Percentiles rank a stretch among this genome's conserved stretches.
phyloP scores from a whole-genome alignment of 208 protist genomes.

The Herpetomonas tarakana region DNA sequence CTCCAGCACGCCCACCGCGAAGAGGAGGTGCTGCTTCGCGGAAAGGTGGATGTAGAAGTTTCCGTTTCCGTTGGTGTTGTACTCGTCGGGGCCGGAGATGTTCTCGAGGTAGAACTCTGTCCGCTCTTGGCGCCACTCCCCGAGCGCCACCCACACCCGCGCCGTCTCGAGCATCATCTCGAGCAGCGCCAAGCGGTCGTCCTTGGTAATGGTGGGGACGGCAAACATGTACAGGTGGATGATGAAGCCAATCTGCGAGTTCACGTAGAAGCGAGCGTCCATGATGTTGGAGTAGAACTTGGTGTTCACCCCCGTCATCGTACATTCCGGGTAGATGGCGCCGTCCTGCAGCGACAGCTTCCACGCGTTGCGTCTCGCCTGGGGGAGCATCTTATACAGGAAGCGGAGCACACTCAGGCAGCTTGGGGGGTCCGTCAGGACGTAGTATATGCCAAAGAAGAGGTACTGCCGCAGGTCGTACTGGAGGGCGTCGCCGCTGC shows the following conservation, averaged over 20 bases:
- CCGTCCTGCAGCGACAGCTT: slow-evolving; percentile 59
- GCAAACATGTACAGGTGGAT: slow-evolving; percentile 70
- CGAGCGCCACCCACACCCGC: slow-evolving; percentile 80
- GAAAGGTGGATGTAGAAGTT: slow-evolving; percentile 91
- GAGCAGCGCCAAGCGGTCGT: slow-evolving; percentile 65
- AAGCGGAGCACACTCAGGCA: slow-evolving; percentile 67
- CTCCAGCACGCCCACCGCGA: slow-evolving; percentile 51
- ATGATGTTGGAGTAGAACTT: slow-evolving; percentile 46
- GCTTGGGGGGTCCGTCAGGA: slow-evolving; percentile 51
- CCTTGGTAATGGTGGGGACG: slow-evolving; percentile 36
- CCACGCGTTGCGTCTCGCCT: slow-evolving; percentile 66
- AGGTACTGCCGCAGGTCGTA: slow-evolving; percentile 82
- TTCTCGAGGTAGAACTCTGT: slow-evolving; percentile 83
- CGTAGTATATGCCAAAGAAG: slow-evolving; percentile 85
- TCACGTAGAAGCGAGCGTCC: slow-evolving; percentile 70
- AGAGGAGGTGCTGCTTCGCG: slow-evolving; percentile 72
- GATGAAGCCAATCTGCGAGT: slow-evolving; percentile 81
- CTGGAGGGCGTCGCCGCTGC: slow-evolving; percentile 54
- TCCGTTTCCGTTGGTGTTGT: slow-evolving; percentile 70
- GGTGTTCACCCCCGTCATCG: slow-evolving; percentile 65
- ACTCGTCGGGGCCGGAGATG: slow-evolving; percentile 79
- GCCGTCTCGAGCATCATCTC: slow-evolving; percentile 88
- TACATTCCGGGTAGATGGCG: slow-evolving; percentile 73
- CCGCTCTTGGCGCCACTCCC: slow-evolving; percentile 77
- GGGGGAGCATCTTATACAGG: slow-evolving; percentile 69